Base-by-base conservation (phyloP, 2,329 filamentous ascomycete genomes). In the Exophiala spinifera region DNA sequence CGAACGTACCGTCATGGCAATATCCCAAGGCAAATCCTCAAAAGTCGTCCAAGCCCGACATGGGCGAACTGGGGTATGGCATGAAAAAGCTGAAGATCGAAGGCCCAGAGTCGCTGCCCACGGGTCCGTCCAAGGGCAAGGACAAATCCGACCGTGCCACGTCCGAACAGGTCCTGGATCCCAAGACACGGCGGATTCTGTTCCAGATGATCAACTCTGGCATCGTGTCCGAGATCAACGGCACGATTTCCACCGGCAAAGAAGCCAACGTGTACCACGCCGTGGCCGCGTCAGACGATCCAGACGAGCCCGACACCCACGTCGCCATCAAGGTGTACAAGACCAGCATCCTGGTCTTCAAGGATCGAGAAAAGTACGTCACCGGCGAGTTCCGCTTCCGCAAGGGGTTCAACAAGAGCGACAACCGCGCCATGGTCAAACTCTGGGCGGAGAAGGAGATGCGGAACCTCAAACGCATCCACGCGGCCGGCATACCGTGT, bases 361-460 rank as follows among this genome's bases (percentile, higher is more conserved):
- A 97, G 75, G 94, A 99, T 73, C 83, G 94, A 55, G 91, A 96
- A 73, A 87, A 91, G 66, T 99, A 99, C 72, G 94, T 99, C 59
- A 88, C 87, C 1, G 94, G 94, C 62, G 94, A 99, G 73, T 91
- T 91, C 73, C 81, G 94, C 20, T 99, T 99, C 78, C 84, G 89
- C 63, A 81, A 85, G 58, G 92, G 92, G 46, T 94, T 92, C 69
- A 94, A 92, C 74, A 97, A 96, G 77, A 88, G 88, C 62, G 95
- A 91, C 74, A 96, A 91, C 75, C 84, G 91, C 46, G 91, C 92
- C 63, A 97, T 97, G 92, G 92, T 99, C 63, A 95, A 96, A 72
- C 79, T 96, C 20, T 99, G 94, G 94, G 95, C 95, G 0, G 92
- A 99, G 74, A 99, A 99, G 74, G 94, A 99, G 74, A 95, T 95